Conservation (phyloP, 257 asterid species). For the Nemophila menziesii region DNA sequence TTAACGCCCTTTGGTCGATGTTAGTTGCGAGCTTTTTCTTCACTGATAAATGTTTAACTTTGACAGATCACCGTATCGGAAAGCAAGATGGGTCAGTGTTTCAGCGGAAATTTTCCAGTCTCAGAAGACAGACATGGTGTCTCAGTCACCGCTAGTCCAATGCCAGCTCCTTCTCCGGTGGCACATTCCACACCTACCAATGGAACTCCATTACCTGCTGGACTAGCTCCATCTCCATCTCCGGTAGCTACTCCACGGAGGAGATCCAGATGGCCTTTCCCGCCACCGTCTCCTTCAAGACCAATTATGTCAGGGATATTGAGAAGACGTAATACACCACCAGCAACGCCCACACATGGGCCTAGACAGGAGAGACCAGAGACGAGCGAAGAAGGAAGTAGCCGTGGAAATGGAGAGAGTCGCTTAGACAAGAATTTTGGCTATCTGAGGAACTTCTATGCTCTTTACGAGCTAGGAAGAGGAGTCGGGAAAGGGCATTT, state of each 20-base stretch:
- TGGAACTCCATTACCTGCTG: slow-evolving; percentile 85
- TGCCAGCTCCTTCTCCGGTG: slow-evolving; percentile 8
- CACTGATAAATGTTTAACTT: slow-evolving; percentile 28
- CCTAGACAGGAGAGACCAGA: slow-evolving; percentile 74
- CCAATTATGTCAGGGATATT: slow-evolving; percentile 85
- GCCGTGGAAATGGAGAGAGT: slow-evolving; percentile 49
- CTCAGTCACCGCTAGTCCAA: slow-evolving; percentile 11
- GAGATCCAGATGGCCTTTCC: slow-evolving; percentile 94
- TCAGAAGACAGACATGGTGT: slow-evolving; percentile 27
- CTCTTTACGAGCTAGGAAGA: slow-evolving; percentile 78
- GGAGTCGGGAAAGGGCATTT: slow-evolving; percentile 98
- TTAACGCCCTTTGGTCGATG: slow-evolving; percentile 3
- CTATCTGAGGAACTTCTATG: slow-evolving; percentile 54
- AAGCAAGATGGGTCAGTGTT: slow-evolving; percentile 77
- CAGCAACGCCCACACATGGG: slow-evolving; percentile 35
- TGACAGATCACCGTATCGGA: slow-evolving; percentile 16
- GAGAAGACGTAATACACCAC: slow-evolving; percentile 48
- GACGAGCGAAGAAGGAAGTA: slow-evolving; percentile 28
- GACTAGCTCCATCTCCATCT: slow-evolving; percentile 80
- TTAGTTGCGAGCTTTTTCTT: slow-evolving; percentile 4
- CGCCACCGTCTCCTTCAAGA: slow-evolving; percentile 98
- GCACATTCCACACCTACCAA: slow-evolving; percentile 23
- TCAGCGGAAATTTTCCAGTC: slow-evolving; percentile 54
- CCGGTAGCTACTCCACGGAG: slow-evolving; percentile 91
- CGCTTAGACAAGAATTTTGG: slow-evolving; percentile 83